Evolutionary conservation across 352 stramenopile species (phyloP).

Genomic region (Phytopythium cucurbitacearum): DNA sequence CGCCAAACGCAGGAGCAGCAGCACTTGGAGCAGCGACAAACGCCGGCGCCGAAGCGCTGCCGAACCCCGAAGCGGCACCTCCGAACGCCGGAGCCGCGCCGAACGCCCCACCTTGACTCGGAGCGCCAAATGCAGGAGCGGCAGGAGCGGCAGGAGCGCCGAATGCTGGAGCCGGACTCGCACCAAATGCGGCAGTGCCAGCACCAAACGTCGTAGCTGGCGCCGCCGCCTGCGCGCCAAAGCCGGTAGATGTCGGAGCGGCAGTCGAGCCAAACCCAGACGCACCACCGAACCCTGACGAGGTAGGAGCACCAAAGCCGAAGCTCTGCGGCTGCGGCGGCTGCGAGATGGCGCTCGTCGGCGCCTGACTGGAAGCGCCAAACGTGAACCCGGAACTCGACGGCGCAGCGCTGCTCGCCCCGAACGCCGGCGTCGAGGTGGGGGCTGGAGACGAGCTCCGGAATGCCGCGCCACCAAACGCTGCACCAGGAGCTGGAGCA

Average conservation of each 20-base stretch:
- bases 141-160: constrained; percentile 9
- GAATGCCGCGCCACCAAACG: constrained; percentile 14
- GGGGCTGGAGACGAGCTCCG: constrained; percentile 14
- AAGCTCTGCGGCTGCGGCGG: constrained; percentile 16
- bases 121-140: constrained; percentile 14
- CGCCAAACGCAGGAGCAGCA: constrained; percentile 24
- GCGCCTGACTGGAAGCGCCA: constrained; percentile 22
- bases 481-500: constrained; percentile 12
- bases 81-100: constrained; percentile 12
- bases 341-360: constrained; percentile 14
- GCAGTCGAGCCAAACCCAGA: constrained; percentile 4
- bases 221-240: constrained; percentile 5
- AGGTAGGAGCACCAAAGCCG: constrained; percentile 13
- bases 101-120: constrained; percentile 12
- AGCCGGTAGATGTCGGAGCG: constrained; percentile 6
- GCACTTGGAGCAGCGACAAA: constrained; percentile 11
- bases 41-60: not conserved
- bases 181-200: constrained; percentile 12
- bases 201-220: constrained; percentile 12
- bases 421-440: constrained; percentile 24
- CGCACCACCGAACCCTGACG: constrained; percentile 10
- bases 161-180: constrained; percentile 17
- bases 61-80: constrained; percentile 14
- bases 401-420: constrained; percentile 15
- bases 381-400: constrained; percentile 37